Evolutionary conservation across 441 rosid species (phyloP).

Genomic region (Adansonia gregorii): DNA sequence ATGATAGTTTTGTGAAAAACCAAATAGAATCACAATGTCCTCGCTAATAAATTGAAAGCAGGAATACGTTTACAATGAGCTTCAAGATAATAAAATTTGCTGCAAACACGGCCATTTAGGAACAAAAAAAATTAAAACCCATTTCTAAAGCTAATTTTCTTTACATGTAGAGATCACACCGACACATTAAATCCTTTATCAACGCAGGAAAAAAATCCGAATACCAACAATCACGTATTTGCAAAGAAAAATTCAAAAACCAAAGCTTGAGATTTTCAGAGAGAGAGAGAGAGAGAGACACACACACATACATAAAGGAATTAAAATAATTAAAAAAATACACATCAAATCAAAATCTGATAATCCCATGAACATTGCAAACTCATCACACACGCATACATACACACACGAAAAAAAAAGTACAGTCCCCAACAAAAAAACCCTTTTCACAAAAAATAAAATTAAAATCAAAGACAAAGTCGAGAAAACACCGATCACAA

Average conservation of each 20-base stretch:
- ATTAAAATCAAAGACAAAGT: conserved; percentile 32
- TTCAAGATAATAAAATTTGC: neutral
- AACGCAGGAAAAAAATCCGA: neutral
- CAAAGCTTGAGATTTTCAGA: conserved; percentile 4
- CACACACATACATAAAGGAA: neutral
- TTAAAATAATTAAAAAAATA: neutral
- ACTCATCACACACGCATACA: conserved; percentile 13
- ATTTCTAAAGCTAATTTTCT: conserved; percentile 1
- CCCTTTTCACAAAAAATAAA: conserved; percentile 28
- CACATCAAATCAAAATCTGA: conserved; percentile 28
- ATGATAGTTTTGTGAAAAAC: neutral
- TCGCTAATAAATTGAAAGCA: neutral
- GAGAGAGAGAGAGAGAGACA: no score
- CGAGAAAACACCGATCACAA: conserved; percentile 38
- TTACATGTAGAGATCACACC: no score
- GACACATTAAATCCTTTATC: no score
- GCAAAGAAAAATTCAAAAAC: conserved; percentile 1
- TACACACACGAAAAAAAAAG: neutral
- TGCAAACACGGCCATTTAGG: neutral
- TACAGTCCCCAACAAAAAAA: conserved; percentile 25
- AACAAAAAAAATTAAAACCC: neutral
- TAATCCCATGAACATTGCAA: conserved; percentile 11
- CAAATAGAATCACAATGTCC: neutral
- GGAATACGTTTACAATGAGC: neutral
- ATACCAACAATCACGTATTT: conserved; percentile 5